A percentile compares a stretch with the other conserved stretches of the same genome.
These are phyloP conservation scores for Zygoascus biomembranicola DNA, from an alignment of 805 yeast species.

Conservation along the genomic window DNA sequence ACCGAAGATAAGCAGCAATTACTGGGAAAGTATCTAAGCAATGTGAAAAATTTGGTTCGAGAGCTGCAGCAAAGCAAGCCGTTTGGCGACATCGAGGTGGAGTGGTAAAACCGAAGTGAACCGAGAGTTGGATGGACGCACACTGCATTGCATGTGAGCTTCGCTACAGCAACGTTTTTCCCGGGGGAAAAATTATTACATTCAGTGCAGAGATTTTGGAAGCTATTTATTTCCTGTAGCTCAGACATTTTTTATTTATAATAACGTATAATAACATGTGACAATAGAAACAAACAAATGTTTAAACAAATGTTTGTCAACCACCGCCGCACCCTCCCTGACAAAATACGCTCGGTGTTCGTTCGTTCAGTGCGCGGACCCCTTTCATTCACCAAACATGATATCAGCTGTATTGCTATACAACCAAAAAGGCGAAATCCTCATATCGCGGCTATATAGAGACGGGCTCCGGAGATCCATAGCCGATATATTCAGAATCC, in stretches of 20 bases:
- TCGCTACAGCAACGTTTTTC: no score
- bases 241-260: no score
- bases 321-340: no score
- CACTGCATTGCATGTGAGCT: no score
- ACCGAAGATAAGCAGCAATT: slow-evolving; percentile 38
- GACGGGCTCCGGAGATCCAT: slow-evolving; percentile 73
- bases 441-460: slow-evolving; percentile 63
- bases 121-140: neutral
- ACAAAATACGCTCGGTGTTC: no score
- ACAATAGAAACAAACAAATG: no score
- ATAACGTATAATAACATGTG: no score
- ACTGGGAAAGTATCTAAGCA: slow-evolving; percentile 36
- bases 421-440: slow-evolving; percentile 74
- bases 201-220: no score
- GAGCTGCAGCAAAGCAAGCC: slow-evolving; percentile 41
- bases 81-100: slow-evolving; percentile 40
- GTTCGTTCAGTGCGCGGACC: no score
- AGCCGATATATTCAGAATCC: slow-evolving; percentile 84
- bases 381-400: slow-evolving; percentile 37
- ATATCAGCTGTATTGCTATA: slow-evolving; percentile 75
- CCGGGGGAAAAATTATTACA: no score
- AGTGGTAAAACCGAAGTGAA: slow-evolving; percentile 31
- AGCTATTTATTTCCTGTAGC: no score
- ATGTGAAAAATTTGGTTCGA: slow-evolving; percentile 39
- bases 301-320: no score